Evolutionary conservation across 768 basidiomycete species (phyloP).

Genomic region (Suillus decipiens): DNA sequence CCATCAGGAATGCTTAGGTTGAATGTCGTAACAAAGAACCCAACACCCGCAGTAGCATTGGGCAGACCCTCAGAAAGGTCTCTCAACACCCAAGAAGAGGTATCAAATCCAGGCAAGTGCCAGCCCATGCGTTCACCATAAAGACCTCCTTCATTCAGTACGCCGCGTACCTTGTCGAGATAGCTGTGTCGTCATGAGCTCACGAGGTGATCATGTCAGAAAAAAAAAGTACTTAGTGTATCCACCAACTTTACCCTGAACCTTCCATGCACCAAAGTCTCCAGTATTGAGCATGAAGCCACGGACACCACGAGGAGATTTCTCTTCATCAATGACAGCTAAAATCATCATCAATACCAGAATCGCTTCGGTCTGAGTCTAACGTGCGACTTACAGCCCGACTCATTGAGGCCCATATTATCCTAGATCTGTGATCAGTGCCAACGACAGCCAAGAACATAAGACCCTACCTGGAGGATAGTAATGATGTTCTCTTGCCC

Average conservation of each 20-base stretch:
- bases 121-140: slow-evolving; percentile 72
- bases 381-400: slow-evolving; percentile 41
- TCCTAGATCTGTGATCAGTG: slow-evolving; percentile 44
- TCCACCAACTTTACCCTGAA: slow-evolving; percentile 78
- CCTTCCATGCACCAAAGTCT: slow-evolving; percentile 63
- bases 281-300: slow-evolving; percentile 72
- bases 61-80: slow-evolving; percentile 63
- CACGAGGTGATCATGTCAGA: not conserved
- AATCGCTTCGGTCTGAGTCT: not conserved
- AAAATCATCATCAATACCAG: slow-evolving; percentile 11
- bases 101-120: slow-evolving; percentile 75
- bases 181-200: slow-evolving; percentile 46
- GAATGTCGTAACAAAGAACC: slow-evolving; percentile 82
- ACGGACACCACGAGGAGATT: slow-evolving; percentile 76
- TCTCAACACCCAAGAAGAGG: slow-evolving; percentile 57
- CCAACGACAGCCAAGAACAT: not conserved
- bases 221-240: slow-evolving; percentile 52
- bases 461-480: slow-evolving; percentile 60
- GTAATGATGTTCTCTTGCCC: slow-evolving; percentile 75
- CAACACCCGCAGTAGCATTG: slow-evolving; percentile 60
- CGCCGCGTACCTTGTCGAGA: slow-evolving; percentile 69
- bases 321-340: slow-evolving; percentile 54
- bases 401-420: slow-evolving; percentile 78
- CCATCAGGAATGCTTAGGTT: slow-evolving; percentile 56
- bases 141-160: slow-evolving; percentile 73